Percentiles rank a stretch among this genome's conserved stretches.
phyloP scores from a whole-genome alignment of 495 filamentous ascomycete genomes.

The Penicillium canescens region DNA sequence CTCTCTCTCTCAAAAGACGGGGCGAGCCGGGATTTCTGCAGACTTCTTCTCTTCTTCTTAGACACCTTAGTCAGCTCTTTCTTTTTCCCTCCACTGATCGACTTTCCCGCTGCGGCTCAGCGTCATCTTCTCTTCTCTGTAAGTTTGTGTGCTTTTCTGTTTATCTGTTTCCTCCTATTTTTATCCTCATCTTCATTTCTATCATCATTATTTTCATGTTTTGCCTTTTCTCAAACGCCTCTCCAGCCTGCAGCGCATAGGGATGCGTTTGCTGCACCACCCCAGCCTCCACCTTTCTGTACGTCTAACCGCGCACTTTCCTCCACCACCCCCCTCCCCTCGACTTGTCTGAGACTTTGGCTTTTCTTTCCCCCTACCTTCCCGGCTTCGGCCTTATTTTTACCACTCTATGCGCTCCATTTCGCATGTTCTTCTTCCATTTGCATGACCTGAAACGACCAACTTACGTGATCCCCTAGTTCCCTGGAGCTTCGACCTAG shows the following conservation, averaged over 20 bases:
- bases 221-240: conserved; percentile 33
- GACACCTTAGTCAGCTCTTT: conserved; percentile 22
- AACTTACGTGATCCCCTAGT: conserved; percentile 11
- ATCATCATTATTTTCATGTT: conserved; percentile 22
- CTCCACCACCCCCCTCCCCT: conserved; percentile 11
- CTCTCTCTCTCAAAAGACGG: conserved; percentile 18
- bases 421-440: conserved; percentile 5
- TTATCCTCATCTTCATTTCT: conserved; percentile 19
- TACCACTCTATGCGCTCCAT: conserved; percentile 12
- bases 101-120: conserved; percentile 27
- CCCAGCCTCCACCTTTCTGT: conserved; percentile 30
- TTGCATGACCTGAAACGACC: conserved; percentile 22
- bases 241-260: conserved; percentile 18
- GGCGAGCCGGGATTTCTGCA: conserved; percentile 34
- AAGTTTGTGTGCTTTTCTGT: neutral
- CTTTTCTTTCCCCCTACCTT: conserved; percentile 16
- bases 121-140: conserved; percentile 17
- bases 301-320: conserved; percentile 16
- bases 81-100: conserved; percentile 19
- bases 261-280: conserved; percentile 36
- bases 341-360: conserved; percentile 19
- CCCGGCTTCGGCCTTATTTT: conserved; percentile 9
- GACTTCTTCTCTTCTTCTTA: conserved; percentile 26
- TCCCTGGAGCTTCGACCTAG: conserved; percentile 18
- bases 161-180: conserved; percentile 13